phyloP scores from a whole-genome alignment of 2,329 filamentous ascomycete genomes.

The Penicillium griseofulvum region DNA sequence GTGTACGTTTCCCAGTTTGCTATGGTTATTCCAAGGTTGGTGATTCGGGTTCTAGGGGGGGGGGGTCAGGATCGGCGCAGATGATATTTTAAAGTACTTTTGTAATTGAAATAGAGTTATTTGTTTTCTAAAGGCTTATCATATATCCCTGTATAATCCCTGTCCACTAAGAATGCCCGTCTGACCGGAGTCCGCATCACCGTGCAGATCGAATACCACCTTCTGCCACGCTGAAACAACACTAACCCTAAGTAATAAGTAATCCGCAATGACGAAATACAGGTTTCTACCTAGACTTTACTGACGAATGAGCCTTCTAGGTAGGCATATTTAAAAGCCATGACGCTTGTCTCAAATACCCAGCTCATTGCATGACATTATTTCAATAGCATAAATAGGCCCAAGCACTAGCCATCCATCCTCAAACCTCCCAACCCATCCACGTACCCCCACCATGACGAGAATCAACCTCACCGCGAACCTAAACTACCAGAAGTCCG shows the following conservation, averaged over 20 bases:
- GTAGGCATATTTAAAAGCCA: neutral
- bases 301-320: neutral
- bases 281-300: neutral
- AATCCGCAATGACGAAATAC: constrained; percentile 1
- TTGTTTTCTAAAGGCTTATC: constrained; percentile 15
- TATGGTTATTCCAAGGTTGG: neutral
- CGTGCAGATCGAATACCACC: constrained; percentile 15
- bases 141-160: constrained; percentile 1
- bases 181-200: constrained; percentile 8
- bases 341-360: neutral
- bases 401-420: constrained; percentile 1
- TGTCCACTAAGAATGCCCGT: neutral
- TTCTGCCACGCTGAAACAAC: neutral
- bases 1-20: constrained; percentile 5
- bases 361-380: neutral
- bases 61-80: constrained; percentile 18
- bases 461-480: constrained; percentile 57
- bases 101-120: constrained; percentile 16
- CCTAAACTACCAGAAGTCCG: constrained; percentile 57
- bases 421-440: constrained; percentile 11
- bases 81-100: constrained; percentile 13
- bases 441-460: constrained; percentile 29
- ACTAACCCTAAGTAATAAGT: constrained; percentile 5
- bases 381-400: neutral
- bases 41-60: constrained; percentile 6